Evolutionary conservation across 2,329 filamentous ascomycete species (phyloP), one percentile per base, ranked within the genome.

Genomic region (Emericellopsis cladophorae): DNA sequence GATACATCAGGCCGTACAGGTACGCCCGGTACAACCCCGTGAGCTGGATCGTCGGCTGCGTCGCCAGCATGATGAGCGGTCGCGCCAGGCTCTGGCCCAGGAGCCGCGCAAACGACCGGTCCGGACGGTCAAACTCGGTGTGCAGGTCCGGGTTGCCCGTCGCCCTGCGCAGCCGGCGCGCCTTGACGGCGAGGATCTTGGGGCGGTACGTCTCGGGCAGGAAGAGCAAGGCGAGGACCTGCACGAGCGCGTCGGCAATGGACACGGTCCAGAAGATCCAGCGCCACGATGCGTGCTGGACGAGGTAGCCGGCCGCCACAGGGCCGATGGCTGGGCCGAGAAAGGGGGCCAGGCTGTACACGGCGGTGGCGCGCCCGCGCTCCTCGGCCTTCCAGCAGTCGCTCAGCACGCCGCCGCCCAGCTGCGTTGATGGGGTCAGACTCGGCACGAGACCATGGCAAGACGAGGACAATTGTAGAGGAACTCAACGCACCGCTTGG

Each of bases 1-100:
- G 55, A 44, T 74, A 75, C 38, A 75, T 61, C n/a, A 72, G 62
- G 1, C 70, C 70, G 45, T 74, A 76, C 4, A 70, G 51, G 21
- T 72, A 62, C 0, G 67, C 64, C 9, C 70, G 59, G 42, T 71
- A 71, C 1, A 70, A 46, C 0, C 67, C 64, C 3, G 73, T 61
- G 2, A 71, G 53, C 36, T 72, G 61, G 8, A 76, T 57, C 7
- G 72, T 66, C 0, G 70, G 70, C 11, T 72, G 70, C 0, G 65
- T 60, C 15, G 67, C 56, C 2, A 74, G 55, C 51, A 76, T 63
- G 21, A 66, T 61, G 8, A 69, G 56, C 0, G 72, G 70, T 0
- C 71, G 59, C 3, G 65, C 52, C 7, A 74, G 40, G 7, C 63
- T 55, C 23, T 50, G 53, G 0, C 47, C 21, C 1, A 60, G 43